These are phyloP conservation scores for Phialemoniopsis sp. DNA, from an alignment of 2,329 filamentous ascomycete genomes.

Conservation along the genomic window DNA sequence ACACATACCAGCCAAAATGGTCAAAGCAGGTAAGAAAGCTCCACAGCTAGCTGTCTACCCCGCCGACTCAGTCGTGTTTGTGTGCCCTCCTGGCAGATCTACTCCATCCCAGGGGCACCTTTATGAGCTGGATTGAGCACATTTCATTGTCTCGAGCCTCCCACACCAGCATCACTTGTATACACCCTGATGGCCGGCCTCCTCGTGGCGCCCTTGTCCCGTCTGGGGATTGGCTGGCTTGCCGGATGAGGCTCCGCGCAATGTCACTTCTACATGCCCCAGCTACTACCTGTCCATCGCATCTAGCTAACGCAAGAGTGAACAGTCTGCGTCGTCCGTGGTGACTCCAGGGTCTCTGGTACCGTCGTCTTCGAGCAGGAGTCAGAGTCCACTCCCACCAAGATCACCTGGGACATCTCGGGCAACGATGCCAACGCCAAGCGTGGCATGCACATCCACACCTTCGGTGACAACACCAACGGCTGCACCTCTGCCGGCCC, in stretches of 20 bases:
- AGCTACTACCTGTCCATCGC: background rate
- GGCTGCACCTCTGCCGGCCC: constrained; percentile 97
- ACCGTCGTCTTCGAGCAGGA: constrained; percentile 94
- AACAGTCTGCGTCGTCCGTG: constrained; percentile 90
- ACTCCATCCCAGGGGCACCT: constrained; percentile 10
- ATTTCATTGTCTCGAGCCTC: constrained; percentile 29
- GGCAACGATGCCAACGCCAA: constrained; percentile 93
- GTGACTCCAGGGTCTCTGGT: constrained; percentile 92
- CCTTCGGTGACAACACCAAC: constrained; percentile 99
- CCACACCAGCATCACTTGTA: no score
- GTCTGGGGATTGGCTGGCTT: background rate
- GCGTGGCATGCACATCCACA: constrained; percentile 98
- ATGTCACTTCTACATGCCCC: constrained; percentile 10
- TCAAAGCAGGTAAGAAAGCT: constrained; percentile 82
- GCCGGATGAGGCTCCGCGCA: background rate
- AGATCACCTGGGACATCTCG: constrained; percentile 85
- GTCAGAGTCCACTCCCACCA: constrained; percentile 76
- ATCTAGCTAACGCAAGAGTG: constrained; percentile 4
- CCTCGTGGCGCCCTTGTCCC: no score
- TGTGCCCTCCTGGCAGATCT: constrained; percentile 3
- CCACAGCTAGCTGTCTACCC: constrained; percentile 6
- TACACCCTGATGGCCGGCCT: constrained; percentile 5
- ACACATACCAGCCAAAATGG: constrained; percentile 72
- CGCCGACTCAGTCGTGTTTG: constrained; percentile 1
- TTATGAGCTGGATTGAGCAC: constrained; percentile 56